phyloP scores from a whole-genome alignment of 495 filamentous ascomycete species.

The Talaromyces ruber region DNA sequence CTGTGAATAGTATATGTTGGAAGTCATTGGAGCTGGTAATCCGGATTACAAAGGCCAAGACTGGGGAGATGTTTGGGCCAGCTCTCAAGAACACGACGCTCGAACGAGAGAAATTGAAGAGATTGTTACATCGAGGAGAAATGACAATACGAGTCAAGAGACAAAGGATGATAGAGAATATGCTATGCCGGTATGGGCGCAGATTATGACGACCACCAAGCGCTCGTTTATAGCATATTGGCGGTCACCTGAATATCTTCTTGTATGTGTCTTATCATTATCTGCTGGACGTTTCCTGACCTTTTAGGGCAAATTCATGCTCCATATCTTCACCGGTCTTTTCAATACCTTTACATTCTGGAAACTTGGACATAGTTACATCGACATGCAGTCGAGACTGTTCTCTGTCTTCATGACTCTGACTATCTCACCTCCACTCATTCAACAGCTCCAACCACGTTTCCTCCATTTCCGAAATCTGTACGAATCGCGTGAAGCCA shows the following conservation, averaged over 20 bases:
- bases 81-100: conserved; percentile 32
- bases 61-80: conserved; percentile 52
- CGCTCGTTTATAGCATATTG: conserved; percentile 53
- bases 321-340: conserved; percentile 57
- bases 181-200: conserved; percentile 48
- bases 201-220: conserved; percentile 39
- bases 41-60: conserved; percentile 54
- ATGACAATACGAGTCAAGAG: conserved; percentile 18
- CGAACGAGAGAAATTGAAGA: conserved; percentile 38
- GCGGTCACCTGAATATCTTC: conserved; percentile 50
- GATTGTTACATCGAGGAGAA: conserved; percentile 29
- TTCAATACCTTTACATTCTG: conserved; percentile 63
- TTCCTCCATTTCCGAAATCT: conserved; percentile 38
- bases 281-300: conserved; percentile 4
- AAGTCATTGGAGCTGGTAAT: conserved; percentile 56
- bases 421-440: conserved; percentile 52
- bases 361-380: conserved; percentile 44
- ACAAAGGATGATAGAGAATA: conserved; percentile 44
- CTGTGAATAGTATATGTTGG: conserved; percentile 48
- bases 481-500: conserved; percentile 40
- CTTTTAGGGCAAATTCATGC: conserved; percentile 45
- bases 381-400: conserved; percentile 56
- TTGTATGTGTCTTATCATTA: conserved; percentile 20
- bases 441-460: conserved; percentile 49
- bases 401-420: conserved; percentile 69